Evolutionary conservation across 805 yeast genomes (phyloP).

Genomic region (Cyberlindnera japonica): DNA sequence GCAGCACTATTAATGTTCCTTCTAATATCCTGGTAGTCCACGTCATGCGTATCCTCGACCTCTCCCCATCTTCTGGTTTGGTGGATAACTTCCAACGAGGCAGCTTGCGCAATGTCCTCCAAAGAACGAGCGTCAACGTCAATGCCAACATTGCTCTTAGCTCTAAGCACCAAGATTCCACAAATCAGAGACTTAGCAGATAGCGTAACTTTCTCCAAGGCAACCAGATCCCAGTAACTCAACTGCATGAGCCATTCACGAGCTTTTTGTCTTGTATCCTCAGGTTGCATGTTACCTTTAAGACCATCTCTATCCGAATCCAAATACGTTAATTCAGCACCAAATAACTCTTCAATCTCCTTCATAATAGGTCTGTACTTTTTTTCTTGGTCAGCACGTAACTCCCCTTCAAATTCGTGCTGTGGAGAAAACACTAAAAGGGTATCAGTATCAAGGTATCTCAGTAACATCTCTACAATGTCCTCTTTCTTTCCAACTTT

Average conservation of each 20-base stretch:
- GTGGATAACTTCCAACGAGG: slow-evolving; percentile 74
- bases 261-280: slow-evolving; percentile 58
- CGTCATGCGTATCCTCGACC: slow-evolving; percentile 98
- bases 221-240: slow-evolving; percentile 74
- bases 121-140: slow-evolving; percentile 37
- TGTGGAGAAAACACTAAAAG: slow-evolving; percentile 79
- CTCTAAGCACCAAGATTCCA: slow-evolving; percentile 66
- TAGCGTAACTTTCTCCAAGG: slow-evolving; percentile 85
- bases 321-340: slow-evolving; percentile 45
- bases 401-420: slow-evolving; percentile 76
- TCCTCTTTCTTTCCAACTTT: slow-evolving; percentile 59
- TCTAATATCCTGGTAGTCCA: slow-evolving; percentile 85
- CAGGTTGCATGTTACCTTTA: slow-evolving; percentile 72
- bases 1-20: slow-evolving; percentile 82
- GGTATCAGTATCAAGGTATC: slow-evolving; percentile 93
- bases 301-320: slow-evolving; percentile 84
- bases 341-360: slow-evolving; percentile 59
- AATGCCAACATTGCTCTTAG: slow-evolving; percentile 46
- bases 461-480: slow-evolving; percentile 57
- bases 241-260: slow-evolving; percentile 58
- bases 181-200: slow-evolving; percentile 83
- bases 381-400: slow-evolving; percentile 77
- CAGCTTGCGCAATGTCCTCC: slow-evolving; percentile 72
- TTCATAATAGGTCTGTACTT: slow-evolving; percentile 70
- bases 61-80: slow-evolving; percentile 97